phyloP scores from a whole-genome alignment of 441 rosid genomes.

The Erodium texanum region DNA sequence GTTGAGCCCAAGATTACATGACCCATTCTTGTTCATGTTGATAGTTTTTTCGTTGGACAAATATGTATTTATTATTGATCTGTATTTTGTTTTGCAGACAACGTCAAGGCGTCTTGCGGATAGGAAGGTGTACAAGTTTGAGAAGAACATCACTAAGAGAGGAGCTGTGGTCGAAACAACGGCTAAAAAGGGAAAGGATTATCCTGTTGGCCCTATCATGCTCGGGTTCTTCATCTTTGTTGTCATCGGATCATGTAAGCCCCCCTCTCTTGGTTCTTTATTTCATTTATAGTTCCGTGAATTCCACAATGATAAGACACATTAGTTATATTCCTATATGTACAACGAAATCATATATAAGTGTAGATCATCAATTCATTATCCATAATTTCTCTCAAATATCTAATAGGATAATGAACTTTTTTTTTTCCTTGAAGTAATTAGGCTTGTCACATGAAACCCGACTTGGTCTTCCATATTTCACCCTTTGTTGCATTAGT shows the following conservation, averaged over 20 bases:
- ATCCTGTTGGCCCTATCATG: conserved; percentile 72
- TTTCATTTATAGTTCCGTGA: not conserved
- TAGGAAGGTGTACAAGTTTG: conserved; percentile 67
- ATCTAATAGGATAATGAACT: not conserved
- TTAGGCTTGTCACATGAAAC: not conserved
- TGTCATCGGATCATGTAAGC: conserved; percentile 86
- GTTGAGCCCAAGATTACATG: not conserved
- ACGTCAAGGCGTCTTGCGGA: conserved; percentile 75
- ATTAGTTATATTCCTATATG: not conserved
- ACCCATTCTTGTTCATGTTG: not conserved
- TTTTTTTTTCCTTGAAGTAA: not conserved
- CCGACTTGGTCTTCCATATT: not conserved
- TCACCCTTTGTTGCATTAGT: too few species aligned
- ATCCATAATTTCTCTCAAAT: not conserved
- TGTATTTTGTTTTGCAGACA: conserved; percentile 34
- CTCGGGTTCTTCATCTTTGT: conserved; percentile 86
- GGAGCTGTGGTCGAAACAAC: conserved; percentile 71
- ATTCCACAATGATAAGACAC: not conserved
- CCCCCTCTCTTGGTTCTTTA: not conserved
- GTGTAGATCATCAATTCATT: not conserved
- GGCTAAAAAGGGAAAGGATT: conserved; percentile 70
- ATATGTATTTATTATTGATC: not conserved
- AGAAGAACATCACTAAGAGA: conserved; percentile 73
- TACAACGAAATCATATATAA: not conserved
- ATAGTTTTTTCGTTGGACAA: not conserved